phyloP scores from a whole-genome alignment of 2,329 filamentous ascomycete genomes.

The Hypoxylon sp. region DNA sequence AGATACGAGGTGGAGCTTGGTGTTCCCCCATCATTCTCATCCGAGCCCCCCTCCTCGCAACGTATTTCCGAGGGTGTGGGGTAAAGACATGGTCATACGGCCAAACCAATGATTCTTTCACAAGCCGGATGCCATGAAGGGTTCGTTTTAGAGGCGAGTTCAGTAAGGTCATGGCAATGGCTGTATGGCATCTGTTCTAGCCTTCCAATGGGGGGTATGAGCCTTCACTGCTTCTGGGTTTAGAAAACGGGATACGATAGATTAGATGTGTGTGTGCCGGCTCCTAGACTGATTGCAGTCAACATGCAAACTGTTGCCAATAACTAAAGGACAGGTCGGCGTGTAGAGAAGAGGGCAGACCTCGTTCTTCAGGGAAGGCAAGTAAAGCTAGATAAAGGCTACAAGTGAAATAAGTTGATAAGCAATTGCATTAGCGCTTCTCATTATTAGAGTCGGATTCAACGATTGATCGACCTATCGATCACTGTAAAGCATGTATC shows the following conservation, averaged over 20 bases:
- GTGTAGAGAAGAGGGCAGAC: neutral
- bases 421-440: constrained; percentile 3
- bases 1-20: neutral
- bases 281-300: neutral
- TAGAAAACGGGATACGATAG: neutral
- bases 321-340: neutral
- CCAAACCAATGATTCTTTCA: neutral
- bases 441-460: constrained; percentile 28
- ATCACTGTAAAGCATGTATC: constrained; percentile 21
- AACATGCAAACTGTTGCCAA: neutral
- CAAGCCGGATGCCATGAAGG: neutral
- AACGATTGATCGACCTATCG: constrained; percentile 37
- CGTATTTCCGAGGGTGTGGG: neutral
- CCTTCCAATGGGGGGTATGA: neutral
- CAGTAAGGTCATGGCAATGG: neutral
- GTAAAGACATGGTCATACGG: constrained; percentile 4
- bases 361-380: neutral
- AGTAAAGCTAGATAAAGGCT: neutral
- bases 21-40: neutral
- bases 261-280: neutral
- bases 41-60: neutral
- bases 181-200: neutral
- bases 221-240: neutral
- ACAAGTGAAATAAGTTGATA: neutral
- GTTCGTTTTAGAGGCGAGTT: neutral